These are phyloP conservation scores for Dunaliella sp. DNA, from an alignment of 139 green algal genomes.

Conservation along the genomic window DNA sequence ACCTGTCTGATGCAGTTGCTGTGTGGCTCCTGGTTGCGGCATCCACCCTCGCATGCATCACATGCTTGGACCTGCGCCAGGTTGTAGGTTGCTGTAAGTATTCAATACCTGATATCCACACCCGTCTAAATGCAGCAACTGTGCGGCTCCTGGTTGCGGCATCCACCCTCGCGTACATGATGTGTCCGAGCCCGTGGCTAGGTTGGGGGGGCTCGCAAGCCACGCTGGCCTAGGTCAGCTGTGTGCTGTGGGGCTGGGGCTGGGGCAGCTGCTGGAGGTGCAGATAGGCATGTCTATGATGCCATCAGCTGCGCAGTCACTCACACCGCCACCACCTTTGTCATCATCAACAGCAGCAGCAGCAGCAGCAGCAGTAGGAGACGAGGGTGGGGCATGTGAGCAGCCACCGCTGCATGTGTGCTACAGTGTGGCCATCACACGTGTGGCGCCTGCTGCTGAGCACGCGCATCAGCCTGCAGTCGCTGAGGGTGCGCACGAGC, in stretches of 20 bases:
- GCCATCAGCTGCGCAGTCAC: not conserved
- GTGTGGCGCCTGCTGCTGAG: too few relatives aligned
- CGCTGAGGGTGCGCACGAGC: not conserved
- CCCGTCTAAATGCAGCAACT: not conserved
- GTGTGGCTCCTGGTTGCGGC: too few relatives aligned
- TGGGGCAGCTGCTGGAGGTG: constrained; percentile 17
- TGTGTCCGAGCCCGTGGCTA: not conserved
- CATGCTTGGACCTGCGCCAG: too few relatives aligned
- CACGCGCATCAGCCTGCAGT: too few relatives aligned
- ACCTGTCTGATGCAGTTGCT: not conserved
- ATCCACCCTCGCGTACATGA: not conserved
- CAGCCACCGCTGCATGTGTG: not conserved
- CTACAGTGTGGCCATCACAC: not conserved
- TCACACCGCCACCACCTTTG: not conserved
- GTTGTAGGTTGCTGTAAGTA: too few relatives aligned
- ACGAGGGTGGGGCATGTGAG: not conserved
- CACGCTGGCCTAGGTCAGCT: not conserved
- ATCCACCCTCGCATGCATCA: too few relatives aligned
- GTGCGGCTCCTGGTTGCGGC: not conserved
- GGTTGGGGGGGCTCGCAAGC: not conserved
- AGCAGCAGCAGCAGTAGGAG: not conserved
- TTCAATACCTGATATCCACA: too few relatives aligned
- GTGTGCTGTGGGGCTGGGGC: not conserved
- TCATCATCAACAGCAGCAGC: too few relatives aligned
- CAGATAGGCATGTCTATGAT: constrained; percentile 20